phyloP scores from a whole-genome alignment of 1,284 basidiomycete species.

The Moniliophthora roreri region DNA sequence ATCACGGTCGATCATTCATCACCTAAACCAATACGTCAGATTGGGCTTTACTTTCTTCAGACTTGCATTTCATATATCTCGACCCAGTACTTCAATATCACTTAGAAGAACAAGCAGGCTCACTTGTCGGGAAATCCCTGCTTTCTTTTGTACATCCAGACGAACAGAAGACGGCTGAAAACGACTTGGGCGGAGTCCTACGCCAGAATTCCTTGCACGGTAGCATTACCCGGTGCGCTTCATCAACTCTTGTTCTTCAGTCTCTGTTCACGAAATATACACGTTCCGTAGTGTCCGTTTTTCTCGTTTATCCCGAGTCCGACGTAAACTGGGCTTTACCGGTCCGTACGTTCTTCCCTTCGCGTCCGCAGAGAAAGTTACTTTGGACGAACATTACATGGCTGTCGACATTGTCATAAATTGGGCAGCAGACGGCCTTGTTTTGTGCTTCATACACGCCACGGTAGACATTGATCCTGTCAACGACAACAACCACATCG shows the following conservation, averaged over 20 bases:
- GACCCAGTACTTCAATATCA: slow-evolving; percentile 84
- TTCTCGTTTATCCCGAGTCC: slow-evolving; percentile 68
- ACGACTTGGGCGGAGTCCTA: slow-evolving; percentile 79
- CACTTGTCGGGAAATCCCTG: slow-evolving; percentile 74
- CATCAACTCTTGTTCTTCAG: slow-evolving; percentile 12
- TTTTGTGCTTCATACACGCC: slow-evolving; percentile 95
- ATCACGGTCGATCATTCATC: neutral
- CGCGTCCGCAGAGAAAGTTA: slow-evolving; percentile 66
- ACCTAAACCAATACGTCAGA: slow-evolving; percentile 33
- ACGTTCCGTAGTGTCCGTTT: slow-evolving; percentile 63
- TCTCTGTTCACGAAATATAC: slow-evolving; percentile 13
- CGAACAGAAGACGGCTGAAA: slow-evolving; percentile 76
- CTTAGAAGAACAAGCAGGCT: slow-evolving; percentile 69
- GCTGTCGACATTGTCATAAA: slow-evolving; percentile 93
- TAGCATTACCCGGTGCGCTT: slow-evolving; percentile 81
- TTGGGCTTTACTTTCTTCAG: slow-evolving; percentile 72
- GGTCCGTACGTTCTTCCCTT: slow-evolving; percentile 49
- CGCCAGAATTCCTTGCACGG: slow-evolving; percentile 84
- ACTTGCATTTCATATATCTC: slow-evolving; percentile 84
- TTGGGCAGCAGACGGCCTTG: slow-evolving; percentile 88
- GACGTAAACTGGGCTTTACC: slow-evolving; percentile 62
- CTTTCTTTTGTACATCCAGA: slow-evolving; percentile 90
- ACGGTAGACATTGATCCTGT: slow-evolving; percentile 72
- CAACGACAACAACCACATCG: slow-evolving; percentile 76
- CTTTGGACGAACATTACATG: slow-evolving; percentile 80